Base-by-base conservation (phyloP, 768 basidiomycete species). In the Suillus americanus region DNA sequence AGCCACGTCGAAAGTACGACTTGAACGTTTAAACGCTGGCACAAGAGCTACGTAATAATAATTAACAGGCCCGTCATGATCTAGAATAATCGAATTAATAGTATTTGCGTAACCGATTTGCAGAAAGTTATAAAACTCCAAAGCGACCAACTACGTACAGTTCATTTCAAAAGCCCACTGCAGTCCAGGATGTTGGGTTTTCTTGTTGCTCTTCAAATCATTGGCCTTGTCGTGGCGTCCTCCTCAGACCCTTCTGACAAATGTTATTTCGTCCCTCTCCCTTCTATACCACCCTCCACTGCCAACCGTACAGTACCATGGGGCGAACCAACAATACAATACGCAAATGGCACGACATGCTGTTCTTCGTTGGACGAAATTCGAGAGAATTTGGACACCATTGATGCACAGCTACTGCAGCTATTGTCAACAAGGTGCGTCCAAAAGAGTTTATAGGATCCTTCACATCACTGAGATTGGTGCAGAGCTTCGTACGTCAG, bases 331-430 rank as follows among this genome's bases (percentile, higher is more conserved):
- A 60, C 69, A 43, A 74, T 72, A 25, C 37, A 51, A 10, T 66
- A 45, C 25, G 5, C 64, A 33, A 69, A 72, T 33, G 71, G 72
- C 37, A 70, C 72, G 5, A 73, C 66, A 14, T 73, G 70, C 23
- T 74, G 72, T 46, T 65, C 70, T 10, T 74, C 71, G 3, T 62
- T 73, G n/a, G 63, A 68, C 28, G 61, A 70, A 46, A 66, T 74
- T 23, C 67, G 64, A 38, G 8, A 7, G 9, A 66, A 67, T 10
- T 63, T 73, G 18, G 50, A 74, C 25, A 50, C 54, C 5, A 62
- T 73, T 25, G 71, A 73, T 38, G 64, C 64, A 2, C 62, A 70
- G 38, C 23, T 74, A 4, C 25, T 74, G 54, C 63, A 65, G 33
- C 60, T 74, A 40, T 50, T 73, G 59, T 67, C 69, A 14, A 59